Evolutionary conservation across 2,329 filamentous ascomycete genomes (phyloP).

Genomic region (Xylariomycetidae sp.): DNA sequence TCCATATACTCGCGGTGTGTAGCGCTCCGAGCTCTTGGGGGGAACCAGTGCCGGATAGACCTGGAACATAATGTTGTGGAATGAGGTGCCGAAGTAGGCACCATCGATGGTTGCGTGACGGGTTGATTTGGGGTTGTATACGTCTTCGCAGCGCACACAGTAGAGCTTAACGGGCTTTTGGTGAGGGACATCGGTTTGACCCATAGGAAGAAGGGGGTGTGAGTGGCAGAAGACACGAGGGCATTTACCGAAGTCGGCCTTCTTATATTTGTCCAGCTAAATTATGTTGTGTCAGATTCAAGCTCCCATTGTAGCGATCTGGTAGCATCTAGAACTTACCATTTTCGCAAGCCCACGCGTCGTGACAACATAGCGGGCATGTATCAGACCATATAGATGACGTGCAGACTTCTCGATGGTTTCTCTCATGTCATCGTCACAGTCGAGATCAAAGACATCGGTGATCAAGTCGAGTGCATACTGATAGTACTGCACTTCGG

Average conservation of each 20-base stretch:
- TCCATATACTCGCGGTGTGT: constrained; percentile 86
- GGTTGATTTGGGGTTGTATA: constrained; percentile 96
- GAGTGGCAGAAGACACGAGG: constrained; percentile 92
- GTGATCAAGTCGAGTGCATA: constrained; percentile 97
- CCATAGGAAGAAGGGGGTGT: constrained; percentile 91
- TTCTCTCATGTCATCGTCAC: constrained; percentile 96
- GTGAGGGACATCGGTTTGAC: constrained; percentile 83
- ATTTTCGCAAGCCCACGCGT: constrained; percentile 92
- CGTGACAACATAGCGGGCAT: constrained; percentile 94
- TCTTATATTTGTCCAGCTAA: constrained; percentile 98
- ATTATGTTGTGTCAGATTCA: no score
- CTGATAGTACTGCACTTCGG: constrained; percentile 97
- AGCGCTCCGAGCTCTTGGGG: constrained; percentile 77
- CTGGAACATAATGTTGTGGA: constrained; percentile 99
- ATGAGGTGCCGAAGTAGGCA: constrained; percentile 95
- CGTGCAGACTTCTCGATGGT: constrained; percentile 96
- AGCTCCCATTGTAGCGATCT: no score
- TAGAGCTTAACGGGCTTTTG: constrained; percentile 92
- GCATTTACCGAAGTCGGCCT: constrained; percentile 96
- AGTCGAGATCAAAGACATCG: constrained; percentile 97
- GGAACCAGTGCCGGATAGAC: constrained; percentile 91
- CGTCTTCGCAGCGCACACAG: constrained; percentile 94
- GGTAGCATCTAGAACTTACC: no score
- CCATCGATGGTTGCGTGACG: constrained; percentile 94
- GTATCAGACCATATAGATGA: constrained; percentile 92